Conservation (phyloP, 257 asterid species). For the Nicotiana tomentosiformis region DNA sequence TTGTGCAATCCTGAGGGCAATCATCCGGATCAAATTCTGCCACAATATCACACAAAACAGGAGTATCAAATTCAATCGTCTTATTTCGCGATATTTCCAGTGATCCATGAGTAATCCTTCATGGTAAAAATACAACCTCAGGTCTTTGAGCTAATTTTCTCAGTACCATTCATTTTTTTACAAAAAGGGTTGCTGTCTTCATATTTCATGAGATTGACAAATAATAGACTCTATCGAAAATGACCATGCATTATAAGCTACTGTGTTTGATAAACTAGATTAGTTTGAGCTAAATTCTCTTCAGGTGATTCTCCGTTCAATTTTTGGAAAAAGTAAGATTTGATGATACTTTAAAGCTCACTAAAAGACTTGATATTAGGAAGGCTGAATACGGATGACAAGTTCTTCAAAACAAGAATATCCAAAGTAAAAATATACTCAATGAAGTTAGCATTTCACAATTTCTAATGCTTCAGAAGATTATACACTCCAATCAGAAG, state of each 20-base stretch:
- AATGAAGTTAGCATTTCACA: not conserved
- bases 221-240: not conserved
- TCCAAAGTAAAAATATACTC: not conserved
- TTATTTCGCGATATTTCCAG: not conserved
- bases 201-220: not conserved
- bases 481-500: not conserved
- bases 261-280: not conserved
- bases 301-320: not conserved
- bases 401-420: not conserved
- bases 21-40: slow-evolving; percentile 77
- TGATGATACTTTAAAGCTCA: not conserved
- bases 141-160: not conserved
- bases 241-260: not conserved
- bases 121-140: not conserved
- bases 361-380: not conserved
- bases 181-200: not conserved
- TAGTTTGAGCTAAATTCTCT: not conserved
- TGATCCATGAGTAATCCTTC: not conserved
- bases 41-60: not conserved
- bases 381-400: not conserved
- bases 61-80: not conserved
- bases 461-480: not conserved
- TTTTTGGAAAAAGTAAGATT: not conserved
- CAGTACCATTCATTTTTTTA: not conserved
- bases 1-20: slow-evolving; percentile 75